Conservation (phyloP, 2,329 filamentous ascomycete genomes). For the Colletotrichum karsti region DNA sequence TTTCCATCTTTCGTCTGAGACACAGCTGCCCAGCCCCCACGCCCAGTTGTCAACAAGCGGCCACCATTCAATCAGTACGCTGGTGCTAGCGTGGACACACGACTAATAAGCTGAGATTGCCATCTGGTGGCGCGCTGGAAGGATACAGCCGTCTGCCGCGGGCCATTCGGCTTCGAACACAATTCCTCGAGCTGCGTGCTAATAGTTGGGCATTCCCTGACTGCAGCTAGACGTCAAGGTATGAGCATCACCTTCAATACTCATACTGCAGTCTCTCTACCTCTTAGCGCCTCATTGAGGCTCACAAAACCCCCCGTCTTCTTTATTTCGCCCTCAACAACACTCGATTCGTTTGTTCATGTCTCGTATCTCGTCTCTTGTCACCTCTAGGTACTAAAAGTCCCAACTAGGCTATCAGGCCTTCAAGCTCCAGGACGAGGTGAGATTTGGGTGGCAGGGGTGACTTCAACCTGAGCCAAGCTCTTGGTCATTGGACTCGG, state of each 20-base stretch:
- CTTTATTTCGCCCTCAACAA: background rate
- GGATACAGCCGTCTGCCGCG: conserved; percentile 23
- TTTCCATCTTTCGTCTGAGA: conserved; percentile 15
- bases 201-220: conserved; percentile 9
- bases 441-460: conserved; percentile 5
- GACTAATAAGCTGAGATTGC: conserved; percentile 20
- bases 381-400: background rate
- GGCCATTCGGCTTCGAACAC: conserved; percentile 25
- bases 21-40: conserved; percentile 22
- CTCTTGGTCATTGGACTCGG: background rate
- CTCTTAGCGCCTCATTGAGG: background rate
- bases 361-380: background rate
- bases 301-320: background rate
- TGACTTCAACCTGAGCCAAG: background rate
- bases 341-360: background rate
- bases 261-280: background rate
- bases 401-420: background rate
- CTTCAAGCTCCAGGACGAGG: background rate
- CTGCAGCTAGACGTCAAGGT: conserved; percentile 8
- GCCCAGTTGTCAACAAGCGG: conserved; percentile 21
- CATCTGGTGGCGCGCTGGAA: conserved; percentile 27
- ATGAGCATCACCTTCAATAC: background rate
- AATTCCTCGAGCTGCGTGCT: conserved; percentile 1
- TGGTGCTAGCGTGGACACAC: conserved; percentile 11
- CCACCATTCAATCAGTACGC: conserved; percentile 8